These are phyloP conservation scores for Cylindrotheca fusiformis DNA, from an alignment of 108 stramenopile genomes.

Conservation along the genomic window DNA sequence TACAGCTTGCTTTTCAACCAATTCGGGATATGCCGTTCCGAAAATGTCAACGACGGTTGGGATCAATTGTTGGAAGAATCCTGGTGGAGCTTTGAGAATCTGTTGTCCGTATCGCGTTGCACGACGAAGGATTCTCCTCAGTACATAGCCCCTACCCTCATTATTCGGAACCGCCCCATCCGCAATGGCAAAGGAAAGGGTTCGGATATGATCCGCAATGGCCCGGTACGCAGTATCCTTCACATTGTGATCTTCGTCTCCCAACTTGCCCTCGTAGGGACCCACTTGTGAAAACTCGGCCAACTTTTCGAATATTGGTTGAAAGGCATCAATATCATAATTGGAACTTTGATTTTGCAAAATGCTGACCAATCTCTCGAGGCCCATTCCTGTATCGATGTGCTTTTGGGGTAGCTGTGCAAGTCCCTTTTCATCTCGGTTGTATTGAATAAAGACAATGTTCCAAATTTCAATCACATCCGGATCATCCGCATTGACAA, in stretches of 20 bases:
- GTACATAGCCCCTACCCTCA: slow-evolving; percentile 97
- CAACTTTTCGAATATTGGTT: slow-evolving; percentile 72
- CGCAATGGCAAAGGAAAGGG: slow-evolving; percentile 93
- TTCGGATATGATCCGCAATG: slow-evolving; percentile 96
- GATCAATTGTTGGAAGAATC: slow-evolving; percentile 91
- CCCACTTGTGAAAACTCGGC: slow-evolving; percentile 56
- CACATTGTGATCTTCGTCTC: slow-evolving; percentile 77
- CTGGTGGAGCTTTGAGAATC: slow-evolving; percentile 87
- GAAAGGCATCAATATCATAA: slow-evolving; percentile 96
- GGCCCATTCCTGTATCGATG: slow-evolving; percentile 98
- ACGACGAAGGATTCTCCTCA: slow-evolving; percentile 91
- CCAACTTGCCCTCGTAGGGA: slow-evolving; percentile 83
- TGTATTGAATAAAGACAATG: slow-evolving; percentile 97
- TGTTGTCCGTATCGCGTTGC: slow-evolving; percentile 98
- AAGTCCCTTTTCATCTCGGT: slow-evolving; percentile 72
- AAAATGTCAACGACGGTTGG: slow-evolving; percentile 90
- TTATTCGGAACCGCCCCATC: slow-evolving; percentile 96
- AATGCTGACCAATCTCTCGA: slow-evolving; percentile 92
- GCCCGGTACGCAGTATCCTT: slow-evolving; percentile 98
- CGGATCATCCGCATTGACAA: slow-evolving; percentile 97
- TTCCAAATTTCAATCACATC: slow-evolving; percentile 98
- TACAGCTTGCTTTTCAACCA: slow-evolving; percentile 65
- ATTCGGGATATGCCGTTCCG: slow-evolving; percentile 93
- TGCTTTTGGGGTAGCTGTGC: slow-evolving; percentile 85
- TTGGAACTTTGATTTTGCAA: slow-evolving; percentile 89